Conservation (phyloP, 83 land plant species). For the Larix sibirica region DNA sequence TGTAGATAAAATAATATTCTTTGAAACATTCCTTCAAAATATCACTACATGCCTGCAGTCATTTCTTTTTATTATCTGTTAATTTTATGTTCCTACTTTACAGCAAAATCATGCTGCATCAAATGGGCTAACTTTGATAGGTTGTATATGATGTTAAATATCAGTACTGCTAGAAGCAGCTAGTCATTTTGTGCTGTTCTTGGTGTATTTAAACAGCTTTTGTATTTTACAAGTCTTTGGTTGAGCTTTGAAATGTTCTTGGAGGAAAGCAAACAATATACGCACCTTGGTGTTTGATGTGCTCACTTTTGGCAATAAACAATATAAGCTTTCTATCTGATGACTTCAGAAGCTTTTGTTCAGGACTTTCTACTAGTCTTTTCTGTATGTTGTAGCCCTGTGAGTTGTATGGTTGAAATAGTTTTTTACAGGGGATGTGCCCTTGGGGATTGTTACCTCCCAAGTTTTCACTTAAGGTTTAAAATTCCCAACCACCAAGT, state of each 20-base stretch:
- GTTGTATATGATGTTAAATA: neutral
- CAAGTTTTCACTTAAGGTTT: too few species aligned
- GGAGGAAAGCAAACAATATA: slow-evolving; percentile 8
- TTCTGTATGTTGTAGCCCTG: too few species aligned
- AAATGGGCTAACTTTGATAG: neutral
- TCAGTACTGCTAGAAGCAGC: neutral
- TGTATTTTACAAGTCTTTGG: neutral
- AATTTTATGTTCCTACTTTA: neutral
- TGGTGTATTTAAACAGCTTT: neutral
- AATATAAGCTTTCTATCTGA: neutral
- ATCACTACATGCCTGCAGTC: neutral
- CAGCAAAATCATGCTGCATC: neutral
- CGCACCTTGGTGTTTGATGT: neutral
- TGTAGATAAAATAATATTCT: neutral
- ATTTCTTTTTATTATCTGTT: neutral
- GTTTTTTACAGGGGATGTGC: too few species aligned
- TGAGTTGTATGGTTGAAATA: too few species aligned
- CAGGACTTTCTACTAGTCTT: too few species aligned
- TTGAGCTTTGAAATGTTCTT: neutral
- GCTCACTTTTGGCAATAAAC: neutral
- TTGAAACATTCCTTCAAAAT: neutral
- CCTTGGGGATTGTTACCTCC: too few species aligned
- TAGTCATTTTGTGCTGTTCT: neutral
- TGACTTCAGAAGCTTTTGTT: neutral
- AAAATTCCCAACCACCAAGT: too few species aligned